Conservation (phyloP, 202 grass and related monocot genomes). For the Panicum hallii region DNA sequence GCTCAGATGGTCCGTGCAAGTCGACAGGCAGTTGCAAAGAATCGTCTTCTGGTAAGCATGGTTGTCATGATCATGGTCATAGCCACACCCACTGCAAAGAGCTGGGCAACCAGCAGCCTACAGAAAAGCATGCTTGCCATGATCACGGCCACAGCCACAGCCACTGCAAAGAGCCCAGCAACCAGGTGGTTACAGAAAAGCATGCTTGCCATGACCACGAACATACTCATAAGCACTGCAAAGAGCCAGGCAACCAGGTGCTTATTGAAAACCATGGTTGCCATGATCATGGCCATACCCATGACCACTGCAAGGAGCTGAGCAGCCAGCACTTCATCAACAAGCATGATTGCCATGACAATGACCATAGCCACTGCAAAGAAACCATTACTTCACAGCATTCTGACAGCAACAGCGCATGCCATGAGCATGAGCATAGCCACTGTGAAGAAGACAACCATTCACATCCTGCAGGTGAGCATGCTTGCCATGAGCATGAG, state of each 20-base stretch:
- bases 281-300: constrained; percentile 41
- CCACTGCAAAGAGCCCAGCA: constrained; percentile 51
- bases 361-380: constrained; percentile 42
- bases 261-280: constrained; percentile 35
- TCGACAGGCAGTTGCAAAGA: constrained; percentile 40
- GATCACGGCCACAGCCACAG: constrained; percentile 51
- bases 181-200: constrained; percentile 23
- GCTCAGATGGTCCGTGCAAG: constrained; percentile 47
- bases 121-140: constrained; percentile 46
- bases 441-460: constrained; percentile 36
- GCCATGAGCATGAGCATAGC: constrained; percentile 33
- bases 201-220: constrained; percentile 50
- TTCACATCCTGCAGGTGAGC: constrained; percentile 24
- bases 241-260: constrained; percentile 47
- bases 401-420: neutral
- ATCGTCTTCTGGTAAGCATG: constrained; percentile 40
- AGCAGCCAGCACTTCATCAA: neutral
- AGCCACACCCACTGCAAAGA: constrained; percentile 49
- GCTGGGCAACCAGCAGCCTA: constrained; percentile 19
- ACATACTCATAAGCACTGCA: constrained; percentile 37
- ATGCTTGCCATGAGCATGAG: constrained; percentile 37
- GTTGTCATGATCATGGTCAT: constrained; percentile 57
- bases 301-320: constrained; percentile 33
- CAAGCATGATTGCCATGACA: constrained; percentile 44
- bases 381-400: neutral